These are phyloP conservation scores for Senecio squalidus DNA, from an alignment of 140 eudicot genomes.

Conservation along the genomic window DNA sequence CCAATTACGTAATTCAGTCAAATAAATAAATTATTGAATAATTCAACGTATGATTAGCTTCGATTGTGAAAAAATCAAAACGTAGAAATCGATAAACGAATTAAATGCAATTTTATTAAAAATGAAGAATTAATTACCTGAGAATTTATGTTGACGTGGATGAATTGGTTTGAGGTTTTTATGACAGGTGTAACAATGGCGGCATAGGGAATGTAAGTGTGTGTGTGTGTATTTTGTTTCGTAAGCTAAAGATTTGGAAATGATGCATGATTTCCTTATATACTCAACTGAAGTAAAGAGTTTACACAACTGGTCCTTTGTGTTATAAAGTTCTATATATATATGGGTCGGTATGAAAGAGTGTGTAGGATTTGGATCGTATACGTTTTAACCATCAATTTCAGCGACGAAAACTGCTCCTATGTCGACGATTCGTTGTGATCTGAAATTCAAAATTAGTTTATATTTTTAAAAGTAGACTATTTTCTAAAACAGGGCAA, in stretches of 20 bases:
- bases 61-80: neutral
- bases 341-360: no score
- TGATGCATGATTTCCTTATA: neutral
- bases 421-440: no score
- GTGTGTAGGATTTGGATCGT: no score
- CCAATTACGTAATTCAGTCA: neutral
- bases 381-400: no score
- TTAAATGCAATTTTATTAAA: neutral
- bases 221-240: neutral
- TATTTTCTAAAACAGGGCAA: no score
- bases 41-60: no score
- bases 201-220: neutral
- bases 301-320: neutral
- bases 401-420: no score
- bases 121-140: neutral
- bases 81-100: no score
- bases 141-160: neutral
- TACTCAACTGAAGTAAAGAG: neutral
- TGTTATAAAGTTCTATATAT: no score
- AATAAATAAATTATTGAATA: no score
- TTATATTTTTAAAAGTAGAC: no score
- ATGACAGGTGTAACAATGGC: conserved; percentile 20
- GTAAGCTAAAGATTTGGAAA: neutral
- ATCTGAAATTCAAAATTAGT: no score
- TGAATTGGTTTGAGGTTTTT: neutral